phyloP scores from a whole-genome alignment of 2,329 filamentous ascomycete species.

The Drechslera avenae region DNA sequence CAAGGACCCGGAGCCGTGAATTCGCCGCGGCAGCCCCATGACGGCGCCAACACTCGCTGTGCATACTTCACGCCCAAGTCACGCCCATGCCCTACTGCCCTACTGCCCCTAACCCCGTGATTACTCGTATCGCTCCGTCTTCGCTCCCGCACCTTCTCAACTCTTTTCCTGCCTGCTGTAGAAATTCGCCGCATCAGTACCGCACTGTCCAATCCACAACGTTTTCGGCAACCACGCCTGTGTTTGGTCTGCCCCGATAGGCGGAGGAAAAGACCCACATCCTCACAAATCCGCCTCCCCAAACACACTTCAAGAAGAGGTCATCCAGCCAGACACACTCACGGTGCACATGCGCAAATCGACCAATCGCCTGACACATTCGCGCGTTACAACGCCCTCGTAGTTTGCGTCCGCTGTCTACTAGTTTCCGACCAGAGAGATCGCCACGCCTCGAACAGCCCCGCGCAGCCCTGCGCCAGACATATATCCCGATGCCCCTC shows the following conservation, averaged over 20 bases:
- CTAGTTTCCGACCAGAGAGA: slow-evolving; percentile 10
- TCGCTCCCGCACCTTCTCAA: background rate
- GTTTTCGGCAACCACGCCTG: slow-evolving; percentile 24
- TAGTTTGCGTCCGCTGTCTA: slow-evolving; percentile 13
- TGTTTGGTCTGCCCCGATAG: slow-evolving; percentile 16
- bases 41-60: slow-evolving; percentile 7
- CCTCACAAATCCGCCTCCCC: slow-evolving; percentile 15
- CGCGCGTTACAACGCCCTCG: slow-evolving; percentile 17
- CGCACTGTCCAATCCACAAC: slow-evolving; percentile 20
- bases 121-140: background rate
- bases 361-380: slow-evolving; percentile 23
- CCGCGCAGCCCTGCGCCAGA: slow-evolving; percentile 20
- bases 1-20: slow-evolving; percentile 10
- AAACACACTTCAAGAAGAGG: slow-evolving; percentile 18
- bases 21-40: slow-evolving; percentile 6
- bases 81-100: background rate
- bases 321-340: slow-evolving; percentile 24
- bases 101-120: slow-evolving; percentile 4
- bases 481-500: slow-evolving; percentile 30
- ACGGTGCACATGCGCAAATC: slow-evolving; percentile 28
- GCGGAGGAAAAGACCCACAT: slow-evolving; percentile 27
- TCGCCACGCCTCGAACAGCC: slow-evolving; percentile 31
- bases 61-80: slow-evolving; percentile 5
- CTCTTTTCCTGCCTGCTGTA: background rate
- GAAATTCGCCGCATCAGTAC: slow-evolving; percentile 11